These are phyloP conservation scores for Arabidopsis suecica DNA, from an alignment of 345 rosid genomes.

Conservation along the genomic window DNA sequence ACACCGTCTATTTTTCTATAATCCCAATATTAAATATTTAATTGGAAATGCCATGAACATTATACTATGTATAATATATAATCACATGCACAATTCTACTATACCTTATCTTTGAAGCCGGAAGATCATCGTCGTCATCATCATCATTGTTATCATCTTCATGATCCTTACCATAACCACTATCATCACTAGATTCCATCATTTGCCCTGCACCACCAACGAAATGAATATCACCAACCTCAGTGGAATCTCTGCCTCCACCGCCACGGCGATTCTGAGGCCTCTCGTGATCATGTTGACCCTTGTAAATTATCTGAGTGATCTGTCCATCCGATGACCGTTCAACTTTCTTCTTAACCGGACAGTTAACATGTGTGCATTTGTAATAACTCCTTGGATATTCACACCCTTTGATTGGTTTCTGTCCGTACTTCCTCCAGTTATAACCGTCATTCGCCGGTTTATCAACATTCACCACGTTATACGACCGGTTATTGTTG, in stretches of 20 bases:
- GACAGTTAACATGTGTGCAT: constrained; percentile 80
- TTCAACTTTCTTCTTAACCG: constrained; percentile 93
- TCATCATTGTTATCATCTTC: constrained; percentile 52
- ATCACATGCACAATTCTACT: neutral
- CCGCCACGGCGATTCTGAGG: constrained; percentile 76
- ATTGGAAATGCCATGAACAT: neutral
- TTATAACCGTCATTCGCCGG: constrained; percentile 93
- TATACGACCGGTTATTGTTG: constrained; percentile 42
- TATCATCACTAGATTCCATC: constrained; percentile 47
- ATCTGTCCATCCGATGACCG: constrained; percentile 85
- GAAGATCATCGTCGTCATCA: constrained; percentile 57
- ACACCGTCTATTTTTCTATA: constrained; percentile 61
- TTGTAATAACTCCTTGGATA: constrained; percentile 97
- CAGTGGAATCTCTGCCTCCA: constrained; percentile 31
- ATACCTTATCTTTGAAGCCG: constrained; percentile 71
- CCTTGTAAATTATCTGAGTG: constrained; percentile 92
- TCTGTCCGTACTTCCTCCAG: constrained; percentile 97
- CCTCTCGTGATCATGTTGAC: constrained; percentile 84
- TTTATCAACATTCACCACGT: constrained; percentile 61
- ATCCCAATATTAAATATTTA: constrained; percentile 10
- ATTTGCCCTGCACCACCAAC: constrained; percentile 36
- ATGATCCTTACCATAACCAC: constrained; percentile 50
- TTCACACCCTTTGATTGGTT: constrained; percentile 93
- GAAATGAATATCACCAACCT: constrained; percentile 39
- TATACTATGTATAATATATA: neutral